Conservation (phyloP, 2,329 filamentous ascomycete species). For the Westerdykella sp. region DNA sequence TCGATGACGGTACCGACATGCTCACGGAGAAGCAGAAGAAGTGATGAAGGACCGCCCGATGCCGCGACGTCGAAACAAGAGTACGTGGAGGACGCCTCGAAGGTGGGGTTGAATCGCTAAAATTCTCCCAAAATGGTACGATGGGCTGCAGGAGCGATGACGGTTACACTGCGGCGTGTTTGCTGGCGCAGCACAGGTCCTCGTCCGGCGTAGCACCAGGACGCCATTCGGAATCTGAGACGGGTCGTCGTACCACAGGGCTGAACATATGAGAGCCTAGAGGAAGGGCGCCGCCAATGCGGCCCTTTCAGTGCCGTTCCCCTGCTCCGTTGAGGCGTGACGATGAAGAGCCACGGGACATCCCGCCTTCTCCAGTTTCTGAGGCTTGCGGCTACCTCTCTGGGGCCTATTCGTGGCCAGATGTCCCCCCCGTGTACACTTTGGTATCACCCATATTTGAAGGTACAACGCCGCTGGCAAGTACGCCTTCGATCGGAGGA, state of each 20-base stretch:
- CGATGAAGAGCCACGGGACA: too few relatives aligned
- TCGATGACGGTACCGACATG: conserved; percentile 4
- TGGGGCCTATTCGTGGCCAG: conserved; percentile 19
- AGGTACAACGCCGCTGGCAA: conserved; percentile 6
- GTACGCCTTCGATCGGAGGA: conserved; percentile 15
- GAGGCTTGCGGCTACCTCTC: conserved; percentile 15
- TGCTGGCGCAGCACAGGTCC: conserved; percentile 13
- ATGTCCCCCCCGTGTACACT: conserved; percentile 19
- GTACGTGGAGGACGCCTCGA: conserved; percentile 2
- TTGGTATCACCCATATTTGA: conserved; percentile 9
- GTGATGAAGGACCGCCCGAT: conserved; percentile 1
- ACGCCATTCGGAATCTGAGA: conserved; percentile 21
- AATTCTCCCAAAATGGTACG: conserved; percentile 13
- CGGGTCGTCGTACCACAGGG: conserved; percentile 12
- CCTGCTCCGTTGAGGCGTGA: too few relatives aligned
- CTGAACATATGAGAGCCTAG: conserved; percentile 19
- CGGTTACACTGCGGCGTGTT: not conserved
- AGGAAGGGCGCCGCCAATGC: not conserved
- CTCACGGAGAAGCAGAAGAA: conserved; percentile 8
- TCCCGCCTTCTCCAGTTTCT: too few relatives aligned
- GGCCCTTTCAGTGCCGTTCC: conserved; percentile 2
- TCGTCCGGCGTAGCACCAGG: conserved; percentile 20
- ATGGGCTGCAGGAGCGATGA: conserved; percentile 11
- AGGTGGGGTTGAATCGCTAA: conserved; percentile 15
- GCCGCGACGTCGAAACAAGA: conserved; percentile 6